These are phyloP conservation scores for Stagonosporopsis cucurbitacearum DNA, from an alignment of 2,329 filamentous ascomycete species.

Conservation along the genomic window DNA sequence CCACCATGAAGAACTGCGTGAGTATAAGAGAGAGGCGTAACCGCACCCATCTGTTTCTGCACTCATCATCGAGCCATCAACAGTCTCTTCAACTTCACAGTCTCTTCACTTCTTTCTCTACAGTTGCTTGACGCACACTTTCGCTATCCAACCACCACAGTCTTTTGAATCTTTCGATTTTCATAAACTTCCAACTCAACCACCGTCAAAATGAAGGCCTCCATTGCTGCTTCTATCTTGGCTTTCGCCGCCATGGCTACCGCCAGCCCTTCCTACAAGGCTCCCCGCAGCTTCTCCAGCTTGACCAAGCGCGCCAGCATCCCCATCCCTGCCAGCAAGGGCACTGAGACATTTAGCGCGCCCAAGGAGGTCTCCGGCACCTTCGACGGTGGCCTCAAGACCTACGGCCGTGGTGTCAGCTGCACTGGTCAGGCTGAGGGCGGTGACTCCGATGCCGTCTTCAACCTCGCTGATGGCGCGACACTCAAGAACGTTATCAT, in stretches of 20 bases:
- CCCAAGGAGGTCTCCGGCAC: constrained; percentile 24
- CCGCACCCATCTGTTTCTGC: constrained; percentile 14
- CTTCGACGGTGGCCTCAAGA: constrained; percentile 35
- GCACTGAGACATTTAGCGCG: constrained; percentile 27
- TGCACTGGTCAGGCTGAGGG: constrained; percentile 54
- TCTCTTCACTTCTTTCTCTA: constrained; percentile 18
- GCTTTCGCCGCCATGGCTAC: constrained; percentile 28
- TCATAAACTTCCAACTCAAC: constrained; percentile 8
- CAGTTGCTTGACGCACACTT: constrained; percentile 32
- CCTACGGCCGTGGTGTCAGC: constrained; percentile 31
- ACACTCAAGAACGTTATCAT: constrained; percentile 62
- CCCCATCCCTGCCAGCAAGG: constrained; percentile 30
- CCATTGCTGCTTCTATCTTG: constrained; percentile 30
- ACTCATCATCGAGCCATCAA: constrained; percentile 29
- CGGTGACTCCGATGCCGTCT: constrained; percentile 56
- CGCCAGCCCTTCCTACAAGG: constrained; percentile 26
- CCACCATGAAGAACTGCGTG: constrained; percentile 1
- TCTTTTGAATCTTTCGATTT: constrained; percentile 22
- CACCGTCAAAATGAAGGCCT: constrained; percentile 33
- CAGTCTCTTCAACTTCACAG: constrained; percentile 20
- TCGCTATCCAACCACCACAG: constrained; percentile 24
- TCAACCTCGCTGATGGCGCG: constrained; percentile 58
- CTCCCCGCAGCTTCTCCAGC: constrained; percentile 25
- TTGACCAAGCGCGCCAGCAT: constrained; percentile 29
- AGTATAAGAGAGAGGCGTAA: constrained; percentile 22